Evolutionary conservation across 352 stramenopile species (phyloP), one percentile per base, ranked within the genome.

Genomic region (Globisporangium iwayamae): DNA sequence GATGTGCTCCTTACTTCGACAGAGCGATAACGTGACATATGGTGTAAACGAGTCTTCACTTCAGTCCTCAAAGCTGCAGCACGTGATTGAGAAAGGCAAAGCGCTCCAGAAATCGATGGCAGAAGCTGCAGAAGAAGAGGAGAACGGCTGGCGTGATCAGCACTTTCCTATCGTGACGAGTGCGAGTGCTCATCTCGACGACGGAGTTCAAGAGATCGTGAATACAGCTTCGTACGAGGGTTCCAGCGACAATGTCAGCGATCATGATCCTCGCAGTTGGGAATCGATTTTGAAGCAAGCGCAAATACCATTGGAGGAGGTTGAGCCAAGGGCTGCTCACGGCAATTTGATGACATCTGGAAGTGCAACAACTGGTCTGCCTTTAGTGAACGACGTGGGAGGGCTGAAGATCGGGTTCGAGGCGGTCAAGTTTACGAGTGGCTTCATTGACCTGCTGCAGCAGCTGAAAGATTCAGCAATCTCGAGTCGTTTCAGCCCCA

Each of bases 41-140:
- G 11, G 4, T 28, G 47, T 2, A 50, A n/a, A 1, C 34, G 8
- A 28, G 16, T 32, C 10, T 34, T 63, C 18, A 14, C 18, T 25
- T 18, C 48, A 36, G 10, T 56, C 68, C 45, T 60, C 50, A 10
- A 61, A 59, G 32, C 55, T 72, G 0, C 70, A 63, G 20, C n/a
- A 65, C 7, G 52, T 85, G 43, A 69, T 86, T 54, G 62, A 70
- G 22, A 84, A 83, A 61, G 78, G 78, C 6, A 81, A 81, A 45
- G 65, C 67, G 5, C 53, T 86, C 41, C 67, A 81, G 34, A 36
- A 69, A n/a, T 83, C 66, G 8, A 86, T 86, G 78, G 75, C 80
- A 41, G 60, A 43, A 60, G 76, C 74, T 57, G 61, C 75, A 25
- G 61, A 56, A 14, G 62, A 68, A 1, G 57, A 63, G 5, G 39